Conservation (phyloP, 2,329 filamentous ascomycete genomes). For the Pseudogymnoascus sp. region DNA sequence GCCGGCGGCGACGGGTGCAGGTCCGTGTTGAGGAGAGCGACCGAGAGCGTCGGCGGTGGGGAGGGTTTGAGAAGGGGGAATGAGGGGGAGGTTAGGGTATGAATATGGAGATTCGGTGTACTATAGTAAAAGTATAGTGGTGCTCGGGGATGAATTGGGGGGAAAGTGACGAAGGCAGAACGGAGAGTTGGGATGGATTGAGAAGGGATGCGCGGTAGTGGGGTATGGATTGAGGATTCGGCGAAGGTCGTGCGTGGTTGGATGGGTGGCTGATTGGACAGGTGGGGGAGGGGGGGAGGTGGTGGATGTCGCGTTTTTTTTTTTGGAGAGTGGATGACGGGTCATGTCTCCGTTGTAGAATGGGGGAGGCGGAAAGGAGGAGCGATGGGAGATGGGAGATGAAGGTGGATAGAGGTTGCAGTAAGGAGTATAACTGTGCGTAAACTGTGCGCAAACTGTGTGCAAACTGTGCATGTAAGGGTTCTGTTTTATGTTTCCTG, state of each 20-base stretch:
- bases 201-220: neutral
- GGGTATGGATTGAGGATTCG: neutral
- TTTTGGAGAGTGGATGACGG: neutral
- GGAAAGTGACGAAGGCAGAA: neutral
- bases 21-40: neutral
- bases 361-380: neutral
- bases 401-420: neutral
- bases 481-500: no score
- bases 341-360: neutral
- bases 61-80: neutral
- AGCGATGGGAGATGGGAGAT: neutral
- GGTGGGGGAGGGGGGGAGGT: neutral
- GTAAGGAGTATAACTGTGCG: no score
- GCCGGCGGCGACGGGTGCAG: neutral
- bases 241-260: neutral
- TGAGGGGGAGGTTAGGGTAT: neutral
- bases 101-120: neutral
- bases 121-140: neutral
- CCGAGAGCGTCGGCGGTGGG: neutral
- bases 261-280: neutral
- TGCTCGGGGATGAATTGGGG: neutral
- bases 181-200: conserved; percentile 1
- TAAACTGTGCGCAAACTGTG: no score
- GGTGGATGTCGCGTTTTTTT: neutral
- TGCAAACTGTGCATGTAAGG: no score